Conservation (phyloP, 345 rosid genomes). For the Dimocarpus longan region DNA sequence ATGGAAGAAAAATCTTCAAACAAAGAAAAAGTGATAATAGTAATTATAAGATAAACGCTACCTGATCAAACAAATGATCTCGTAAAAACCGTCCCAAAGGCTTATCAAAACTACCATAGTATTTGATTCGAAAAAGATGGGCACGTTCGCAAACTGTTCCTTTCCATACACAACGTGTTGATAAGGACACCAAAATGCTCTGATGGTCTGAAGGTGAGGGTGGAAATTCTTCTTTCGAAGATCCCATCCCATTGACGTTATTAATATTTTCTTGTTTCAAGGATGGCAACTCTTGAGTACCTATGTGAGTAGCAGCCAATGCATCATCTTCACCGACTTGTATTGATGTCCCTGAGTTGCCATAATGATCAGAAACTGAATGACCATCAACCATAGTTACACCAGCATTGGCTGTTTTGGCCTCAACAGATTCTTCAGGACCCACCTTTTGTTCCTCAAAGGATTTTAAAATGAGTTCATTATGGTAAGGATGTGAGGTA, state of each 20-base stretch:
- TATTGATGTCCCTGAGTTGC: slow-evolving; percentile 25
- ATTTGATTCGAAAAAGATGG: slow-evolving; percentile 87
- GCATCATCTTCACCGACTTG: slow-evolving; percentile 28
- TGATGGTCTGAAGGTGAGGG: slow-evolving; percentile 93
- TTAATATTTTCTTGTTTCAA: slow-evolving; percentile 30
- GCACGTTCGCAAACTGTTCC: slow-evolving; percentile 91
- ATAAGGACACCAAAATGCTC: slow-evolving; percentile 93
- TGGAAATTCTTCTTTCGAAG: slow-evolving; percentile 81
- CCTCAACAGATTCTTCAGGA: slow-evolving; percentile 38
- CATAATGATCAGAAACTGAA: slow-evolving; percentile 22
- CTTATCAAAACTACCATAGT: slow-evolving; percentile 91
- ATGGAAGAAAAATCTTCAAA: not conserved
- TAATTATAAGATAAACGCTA: slow-evolving; percentile 28
- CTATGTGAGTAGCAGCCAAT: slow-evolving; percentile 23
- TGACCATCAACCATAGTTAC: slow-evolving; percentile 19
- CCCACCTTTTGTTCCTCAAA: slow-evolving; percentile 35
- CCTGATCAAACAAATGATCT: slow-evolving; percentile 94
- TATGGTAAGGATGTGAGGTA: slow-evolving; percentile 20
- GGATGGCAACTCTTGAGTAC: slow-evolving; percentile 31
- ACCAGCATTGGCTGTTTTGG: slow-evolving; percentile 18
- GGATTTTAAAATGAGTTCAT: slow-evolving; percentile 25
- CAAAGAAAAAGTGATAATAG: slow-evolving; percentile 9
- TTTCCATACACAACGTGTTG: slow-evolving; percentile 92
- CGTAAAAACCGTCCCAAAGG: slow-evolving; percentile 89
- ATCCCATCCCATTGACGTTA: slow-evolving; percentile 46